Percentiles rank a stretch among this genome's conserved stretches.
Evolutionary conservation across 495 filamentous ascomycete genomes (phyloP).

Genomic region (Trichoderma gamsii): DNA sequence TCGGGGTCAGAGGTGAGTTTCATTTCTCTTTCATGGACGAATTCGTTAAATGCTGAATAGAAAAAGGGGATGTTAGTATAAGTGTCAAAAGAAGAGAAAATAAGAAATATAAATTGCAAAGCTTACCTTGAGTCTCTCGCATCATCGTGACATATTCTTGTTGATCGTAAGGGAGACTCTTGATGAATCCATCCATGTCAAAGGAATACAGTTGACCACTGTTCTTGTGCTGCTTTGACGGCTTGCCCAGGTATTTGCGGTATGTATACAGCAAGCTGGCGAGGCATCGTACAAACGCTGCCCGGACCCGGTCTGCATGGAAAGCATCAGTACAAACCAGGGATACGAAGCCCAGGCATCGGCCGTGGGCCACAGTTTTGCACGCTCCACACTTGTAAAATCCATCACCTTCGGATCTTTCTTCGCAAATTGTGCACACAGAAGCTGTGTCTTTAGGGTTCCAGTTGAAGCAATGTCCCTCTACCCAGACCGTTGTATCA

Average conservation of each 20-base stretch:
- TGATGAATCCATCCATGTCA: conserved; percentile 89
- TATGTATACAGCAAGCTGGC: conserved; percentile 95
- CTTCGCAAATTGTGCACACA: conserved; percentile 81
- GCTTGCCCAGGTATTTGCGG: conserved; percentile 70
- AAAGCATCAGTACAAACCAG: conserved; percentile 88
- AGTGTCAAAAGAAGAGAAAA: neutral
- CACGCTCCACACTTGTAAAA: conserved; percentile 83
- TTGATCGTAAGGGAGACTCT: conserved; percentile 83
- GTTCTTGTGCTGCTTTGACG: conserved; percentile 77
- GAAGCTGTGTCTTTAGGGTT: conserved; percentile 59
- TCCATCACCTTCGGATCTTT: conserved; percentile 74
- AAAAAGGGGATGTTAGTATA: conserved; percentile 16
- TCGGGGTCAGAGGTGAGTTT: conserved; percentile 49
- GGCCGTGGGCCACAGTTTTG: conserved; percentile 66
- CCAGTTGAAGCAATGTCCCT: conserved; percentile 87
- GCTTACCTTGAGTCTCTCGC: conserved; percentile 84
- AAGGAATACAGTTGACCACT: conserved; percentile 83
- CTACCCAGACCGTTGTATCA: conserved; percentile 82
- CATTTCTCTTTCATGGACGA: conserved; percentile 85
- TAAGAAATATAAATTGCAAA: neutral
- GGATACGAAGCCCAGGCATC: conserved; percentile 74
- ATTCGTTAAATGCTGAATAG: conserved; percentile 79
- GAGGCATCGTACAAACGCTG: conserved; percentile 90
- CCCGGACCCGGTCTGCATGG: conserved; percentile 80
- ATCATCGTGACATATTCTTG: conserved; percentile 82